Conservation (phyloP, 805 yeast species). For the Yarrowia divulgata region DNA sequence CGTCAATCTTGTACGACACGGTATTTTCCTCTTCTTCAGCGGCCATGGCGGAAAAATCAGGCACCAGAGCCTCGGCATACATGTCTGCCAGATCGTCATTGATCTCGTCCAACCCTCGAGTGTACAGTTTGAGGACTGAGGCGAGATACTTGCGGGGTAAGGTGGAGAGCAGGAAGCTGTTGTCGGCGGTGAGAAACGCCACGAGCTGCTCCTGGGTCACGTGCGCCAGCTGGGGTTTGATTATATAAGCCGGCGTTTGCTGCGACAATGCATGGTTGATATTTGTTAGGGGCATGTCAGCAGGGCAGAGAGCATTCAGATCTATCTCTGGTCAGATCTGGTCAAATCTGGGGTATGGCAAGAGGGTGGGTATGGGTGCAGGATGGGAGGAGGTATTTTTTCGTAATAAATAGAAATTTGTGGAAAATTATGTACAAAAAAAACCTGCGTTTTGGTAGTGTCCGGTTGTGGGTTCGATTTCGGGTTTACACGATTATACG, state of each 20-base stretch:
- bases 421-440: too few relatives aligned
- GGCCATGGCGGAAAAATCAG: background rate
- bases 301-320: too few relatives aligned
- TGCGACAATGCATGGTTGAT: slow-evolving; percentile 33
- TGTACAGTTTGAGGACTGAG: slow-evolving; percentile 14
- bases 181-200: background rate
- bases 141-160: slow-evolving; percentile 23
- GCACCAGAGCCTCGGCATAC: slow-evolving; percentile 25
- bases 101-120: background rate
- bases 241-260: slow-evolving; percentile 32
- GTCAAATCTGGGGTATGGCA: background rate
- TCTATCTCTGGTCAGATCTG: background rate
- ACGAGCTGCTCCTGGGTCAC: slow-evolving; percentile 11
- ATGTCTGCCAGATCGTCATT: slow-evolving; percentile 34
- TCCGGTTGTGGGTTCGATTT: background rate
- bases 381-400: too few relatives aligned
- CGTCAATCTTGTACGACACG: slow-evolving; percentile 16
- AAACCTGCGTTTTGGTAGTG: too few relatives aligned
- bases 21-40: background rate
- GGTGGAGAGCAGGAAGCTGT: slow-evolving; percentile 5
- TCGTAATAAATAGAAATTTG: too few relatives aligned
- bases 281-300: slow-evolving; percentile 1
- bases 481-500: too few relatives aligned
- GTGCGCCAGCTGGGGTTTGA: slow-evolving; percentile 20
- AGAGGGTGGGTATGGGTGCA: background rate